A percentile compares a stretch with the other conserved stretches of the same genome.
Conservation (phyloP, 768 basidiomycete species). For the Rhizopogon rudus region DNA sequence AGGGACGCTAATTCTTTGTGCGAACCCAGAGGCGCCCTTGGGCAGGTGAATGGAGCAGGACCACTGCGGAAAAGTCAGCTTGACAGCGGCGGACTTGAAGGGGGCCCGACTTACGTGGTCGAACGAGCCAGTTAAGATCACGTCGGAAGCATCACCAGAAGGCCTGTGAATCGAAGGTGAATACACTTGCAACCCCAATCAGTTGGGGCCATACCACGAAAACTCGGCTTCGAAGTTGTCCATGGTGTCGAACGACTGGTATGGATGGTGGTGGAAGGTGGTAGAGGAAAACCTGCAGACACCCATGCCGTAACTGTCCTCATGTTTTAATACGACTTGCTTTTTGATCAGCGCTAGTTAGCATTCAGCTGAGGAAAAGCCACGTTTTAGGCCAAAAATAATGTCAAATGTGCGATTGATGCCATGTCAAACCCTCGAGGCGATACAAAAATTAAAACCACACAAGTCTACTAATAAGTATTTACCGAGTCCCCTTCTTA, state of each 20-base stretch:
- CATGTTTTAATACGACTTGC: not conserved
- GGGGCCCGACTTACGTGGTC: constrained; percentile 53
- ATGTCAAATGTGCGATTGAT: not conserved
- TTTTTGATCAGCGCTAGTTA: too few relatives aligned
- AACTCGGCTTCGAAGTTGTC: constrained; percentile 45
- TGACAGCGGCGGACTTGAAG: constrained; percentile 10
- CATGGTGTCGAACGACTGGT: constrained; percentile 20
- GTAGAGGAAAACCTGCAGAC: not conserved
- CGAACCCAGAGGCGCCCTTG: constrained; percentile 52
- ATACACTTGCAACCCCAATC: constrained; percentile 2
- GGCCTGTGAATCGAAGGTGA: constrained; percentile 42
- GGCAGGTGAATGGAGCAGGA: constrained; percentile 49
- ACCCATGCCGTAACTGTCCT: not conserved
- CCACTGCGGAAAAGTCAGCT: constrained; percentile 42
- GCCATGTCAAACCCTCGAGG: not conserved
- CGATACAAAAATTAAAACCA: not conserved
- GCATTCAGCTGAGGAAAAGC: not conserved
- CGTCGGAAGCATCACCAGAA: constrained; percentile 44
- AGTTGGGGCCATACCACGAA: constrained; percentile 39
- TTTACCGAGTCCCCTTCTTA: constrained; percentile 62
- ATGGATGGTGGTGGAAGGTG: not conserved
- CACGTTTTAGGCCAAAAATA: not conserved
- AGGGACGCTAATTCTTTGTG: constrained; percentile 47
- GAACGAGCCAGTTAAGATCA: constrained; percentile 74
- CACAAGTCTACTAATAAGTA: not conserved